Evolutionary conservation across 2,329 filamentous ascomycete species (phyloP).

Genomic region (Ascochyta lentis): DNA sequence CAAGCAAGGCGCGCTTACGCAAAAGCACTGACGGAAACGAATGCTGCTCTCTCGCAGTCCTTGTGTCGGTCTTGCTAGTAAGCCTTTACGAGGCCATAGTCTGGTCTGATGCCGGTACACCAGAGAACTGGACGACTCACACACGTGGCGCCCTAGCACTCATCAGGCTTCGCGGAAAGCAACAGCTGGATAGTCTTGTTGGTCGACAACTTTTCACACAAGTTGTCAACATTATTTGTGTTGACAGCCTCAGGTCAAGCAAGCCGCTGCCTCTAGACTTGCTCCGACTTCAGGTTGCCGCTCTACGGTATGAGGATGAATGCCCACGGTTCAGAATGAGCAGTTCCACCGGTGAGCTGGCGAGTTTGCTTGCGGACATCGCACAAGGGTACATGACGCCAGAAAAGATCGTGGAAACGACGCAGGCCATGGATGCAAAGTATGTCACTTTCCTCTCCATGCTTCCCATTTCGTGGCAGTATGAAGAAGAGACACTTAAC

Average conservation of each 20-base stretch:
- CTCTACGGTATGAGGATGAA: background rate
- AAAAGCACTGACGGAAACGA: conserved; percentile 16
- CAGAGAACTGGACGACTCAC: conserved; percentile 24
- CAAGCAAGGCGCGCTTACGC: conserved; percentile 17
- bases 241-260: conserved; percentile 17
- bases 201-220: conserved; percentile 27
- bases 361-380: conserved; percentile 8
- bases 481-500: background rate
- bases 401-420: conserved; percentile 2
- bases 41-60: conserved; percentile 19
- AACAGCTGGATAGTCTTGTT: conserved; percentile 16
- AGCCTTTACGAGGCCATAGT: conserved; percentile 25
- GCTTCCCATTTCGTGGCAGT: conserved; percentile 11
- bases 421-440: conserved; percentile 11
- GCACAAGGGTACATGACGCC: conserved; percentile 2
- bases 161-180: conserved; percentile 16
- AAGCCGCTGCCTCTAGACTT: conserved; percentile 12
- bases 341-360: conserved; percentile 9
- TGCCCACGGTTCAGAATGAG: conserved; percentile 10
- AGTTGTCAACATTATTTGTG: conserved; percentile 19
- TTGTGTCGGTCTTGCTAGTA: conserved; percentile 24
- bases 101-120: conserved; percentile 12
- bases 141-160: conserved; percentile 25
- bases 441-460: conserved; percentile 1
- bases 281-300: conserved; percentile 9